Conservation (phyloP, 2,329 filamentous ascomycete genomes). For the Xylaria sp. region DNA sequence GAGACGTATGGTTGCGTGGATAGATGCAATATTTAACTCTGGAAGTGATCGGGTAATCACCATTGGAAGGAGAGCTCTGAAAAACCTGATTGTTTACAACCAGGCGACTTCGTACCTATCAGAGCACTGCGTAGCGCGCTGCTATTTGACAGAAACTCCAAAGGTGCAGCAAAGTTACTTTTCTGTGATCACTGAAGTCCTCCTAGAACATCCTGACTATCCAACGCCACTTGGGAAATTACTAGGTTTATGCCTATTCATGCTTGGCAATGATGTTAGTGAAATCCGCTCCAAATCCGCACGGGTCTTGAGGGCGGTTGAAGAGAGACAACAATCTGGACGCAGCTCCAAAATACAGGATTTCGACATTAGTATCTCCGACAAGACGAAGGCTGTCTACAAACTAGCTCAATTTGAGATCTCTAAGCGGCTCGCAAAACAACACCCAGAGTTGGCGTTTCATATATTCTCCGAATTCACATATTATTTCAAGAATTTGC, state of each 20-base stretch:
- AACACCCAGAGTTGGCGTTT: constrained; percentile 90
- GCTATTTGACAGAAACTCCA: constrained; percentile 82
- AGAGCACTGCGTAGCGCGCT: constrained; percentile 90
- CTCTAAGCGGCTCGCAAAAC: constrained; percentile 87
- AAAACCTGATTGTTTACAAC: constrained; percentile 91
- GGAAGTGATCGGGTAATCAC: constrained; percentile 91
- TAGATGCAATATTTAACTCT: constrained; percentile 93
- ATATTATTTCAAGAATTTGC: constrained; percentile 88
- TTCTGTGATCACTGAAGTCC: constrained; percentile 86
- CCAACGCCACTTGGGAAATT: constrained; percentile 91
- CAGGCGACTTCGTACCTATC: constrained; percentile 86
- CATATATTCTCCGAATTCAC: constrained; percentile 97
- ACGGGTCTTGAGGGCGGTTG: constrained; percentile 80
- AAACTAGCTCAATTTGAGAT: constrained; percentile 98
- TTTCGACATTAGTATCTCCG: constrained; percentile 97
- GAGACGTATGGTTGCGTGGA: constrained; percentile 91
- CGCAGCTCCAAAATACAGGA: constrained; percentile 92
- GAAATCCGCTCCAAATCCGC: constrained; percentile 90
- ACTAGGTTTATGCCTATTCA: constrained; percentile 88
- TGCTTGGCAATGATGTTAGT: constrained; percentile 89
- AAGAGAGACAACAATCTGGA: constrained; percentile 78
- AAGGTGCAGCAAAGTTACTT: constrained; percentile 97
- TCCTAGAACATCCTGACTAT: constrained; percentile 85
- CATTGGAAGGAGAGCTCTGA: constrained; percentile 87
- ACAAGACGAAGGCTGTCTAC: constrained; percentile 98